Conservation (phyloP, 129 eudicot species). For the Scalesia atractyloides region DNA sequence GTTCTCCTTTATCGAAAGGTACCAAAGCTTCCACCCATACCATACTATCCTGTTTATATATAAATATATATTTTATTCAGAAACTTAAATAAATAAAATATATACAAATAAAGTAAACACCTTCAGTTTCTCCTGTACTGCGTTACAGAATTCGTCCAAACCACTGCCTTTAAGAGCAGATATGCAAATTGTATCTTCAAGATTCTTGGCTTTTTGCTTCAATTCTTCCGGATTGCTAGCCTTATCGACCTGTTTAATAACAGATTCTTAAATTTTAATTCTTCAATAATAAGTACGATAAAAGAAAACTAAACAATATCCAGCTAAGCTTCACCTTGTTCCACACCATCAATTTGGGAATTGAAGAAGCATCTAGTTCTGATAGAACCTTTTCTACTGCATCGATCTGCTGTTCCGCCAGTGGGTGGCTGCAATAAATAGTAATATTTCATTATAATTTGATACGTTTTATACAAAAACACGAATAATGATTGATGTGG, state of each 20-base stretch:
- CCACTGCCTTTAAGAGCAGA: slow-evolving; percentile 92
- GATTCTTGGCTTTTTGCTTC: slow-evolving; percentile 59
- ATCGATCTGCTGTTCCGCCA: slow-evolving; percentile 85
- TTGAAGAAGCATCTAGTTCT: slow-evolving; percentile 73
- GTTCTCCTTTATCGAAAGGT: slow-evolving; percentile 95
- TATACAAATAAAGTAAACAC: slow-evolving; percentile 29
- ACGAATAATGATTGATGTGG: slow-evolving; percentile 15
- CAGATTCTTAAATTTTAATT: neutral
- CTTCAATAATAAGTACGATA: neutral
- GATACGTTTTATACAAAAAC: neutral
- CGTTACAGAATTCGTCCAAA: slow-evolving; percentile 78
- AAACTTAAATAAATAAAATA: neutral
- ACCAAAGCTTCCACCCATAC: slow-evolving; percentile 97
- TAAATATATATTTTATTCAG: neutral
- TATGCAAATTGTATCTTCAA: slow-evolving; percentile 75
- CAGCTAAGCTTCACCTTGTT: slow-evolving; percentile 62
- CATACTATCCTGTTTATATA: slow-evolving; percentile 72
- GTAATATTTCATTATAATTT: slow-evolving; percentile 25
- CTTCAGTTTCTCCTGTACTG: slow-evolving; percentile 82
- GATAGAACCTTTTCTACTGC: slow-evolving; percentile 89
- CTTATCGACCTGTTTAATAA: slow-evolving; percentile 73
- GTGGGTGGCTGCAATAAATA: slow-evolving; percentile 72
- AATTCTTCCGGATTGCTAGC: slow-evolving; percentile 72
- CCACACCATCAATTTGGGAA: slow-evolving; percentile 89
- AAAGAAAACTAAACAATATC: neutral